phyloP scores from a whole-genome alignment of 2,329 filamentous ascomycete species.

The Colletotrichum eremochloae region DNA sequence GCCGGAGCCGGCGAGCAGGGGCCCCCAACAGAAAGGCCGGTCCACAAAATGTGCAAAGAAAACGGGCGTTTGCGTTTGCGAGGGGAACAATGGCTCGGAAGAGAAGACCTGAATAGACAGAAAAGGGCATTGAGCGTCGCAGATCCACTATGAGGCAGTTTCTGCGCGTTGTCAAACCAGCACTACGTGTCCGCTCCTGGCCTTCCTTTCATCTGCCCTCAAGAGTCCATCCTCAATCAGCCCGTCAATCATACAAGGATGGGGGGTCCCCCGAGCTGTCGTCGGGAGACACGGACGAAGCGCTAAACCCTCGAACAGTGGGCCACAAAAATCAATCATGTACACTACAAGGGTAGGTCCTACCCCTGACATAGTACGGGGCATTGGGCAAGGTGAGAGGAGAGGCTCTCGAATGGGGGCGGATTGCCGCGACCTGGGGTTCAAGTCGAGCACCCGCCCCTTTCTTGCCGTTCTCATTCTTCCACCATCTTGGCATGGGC shows the following conservation, averaged over 20 bases:
- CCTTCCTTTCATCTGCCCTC: conserved; percentile 2
- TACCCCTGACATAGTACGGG: conserved; percentile 21
- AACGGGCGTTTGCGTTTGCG: background rate
- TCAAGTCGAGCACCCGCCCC: background rate
- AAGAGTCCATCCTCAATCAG: conserved; percentile 12
- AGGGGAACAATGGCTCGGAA: background rate
- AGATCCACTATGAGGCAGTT: conserved; percentile 20
- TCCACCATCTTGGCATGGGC: conserved; percentile 12
- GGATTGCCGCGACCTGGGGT: conserved; percentile 16
- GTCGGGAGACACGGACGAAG: conserved; percentile 20
- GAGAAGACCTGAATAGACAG: background rate
- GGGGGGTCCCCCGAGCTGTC: conserved; percentile 6
- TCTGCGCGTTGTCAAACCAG: conserved; percentile 23
- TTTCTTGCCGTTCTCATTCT: conserved; percentile 5
- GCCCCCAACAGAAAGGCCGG: background rate
- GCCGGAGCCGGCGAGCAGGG: conserved; percentile 30
- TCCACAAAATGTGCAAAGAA: background rate
- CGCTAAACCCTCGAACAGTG: conserved; percentile 35
- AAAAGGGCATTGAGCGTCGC: background rate
- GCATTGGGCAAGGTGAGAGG: conserved; percentile 13
- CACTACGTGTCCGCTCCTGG: background rate
- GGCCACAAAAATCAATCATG: conserved; percentile 36
- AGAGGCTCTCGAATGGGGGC: conserved; percentile 27
- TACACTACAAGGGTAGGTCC: conserved; percentile 9
- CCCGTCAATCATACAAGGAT: background rate